Evolutionary conservation across 441 rosid genomes (phyloP), one percentile per base, ranked within the genome.

Genomic region (Syzygium malaccense): DNA sequence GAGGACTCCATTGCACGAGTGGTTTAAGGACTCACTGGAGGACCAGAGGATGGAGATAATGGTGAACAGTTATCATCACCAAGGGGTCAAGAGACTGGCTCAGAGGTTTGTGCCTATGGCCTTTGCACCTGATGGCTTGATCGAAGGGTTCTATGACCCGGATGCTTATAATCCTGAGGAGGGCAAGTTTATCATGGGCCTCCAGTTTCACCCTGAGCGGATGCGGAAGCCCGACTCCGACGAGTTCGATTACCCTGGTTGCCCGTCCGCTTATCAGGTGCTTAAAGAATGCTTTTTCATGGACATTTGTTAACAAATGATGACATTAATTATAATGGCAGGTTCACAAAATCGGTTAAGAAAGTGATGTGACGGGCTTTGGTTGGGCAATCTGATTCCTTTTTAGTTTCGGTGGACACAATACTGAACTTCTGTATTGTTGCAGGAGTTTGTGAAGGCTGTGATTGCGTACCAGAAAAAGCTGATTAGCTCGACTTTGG

Each of bases 51-150:
- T 93, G 96, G 95, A 95, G 89, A 94, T 97, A 83, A 87, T 79
- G 91, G 99, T 97, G 54, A 97, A 97, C 64, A 96, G 99, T 89
- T 97, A 97, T 92, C 99, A 96, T 58, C 99, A 97, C 83, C 98
- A 97, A 91, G 97, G 99, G 26, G 97, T 97, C 55, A 97, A 94
- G 91, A 94, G 91, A 90, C 92, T 95, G 88, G 97, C 96, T 0
- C 92, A 92, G 49, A 92, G 98, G 88, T 95, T 96, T 20, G 94
- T 95, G 62, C 96, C 98, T 0, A 96, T 95, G 98, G 98, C 97
- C 37, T 96, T 94, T 89, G 94, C 98, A 2, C 94, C 94, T 4
- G 99, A 97, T 91, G 98, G 95, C 12, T 92, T 97, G 90, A 92
- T 95, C 51, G 98, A 97, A 92, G 98, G 98, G 54, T 97, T 96